Percentiles rank a stretch among this genome's conserved stretches.
phyloP scores from a whole-genome alignment of 2,329 filamentous ascomycete species.

The Aspergillus clavatus region DNA sequence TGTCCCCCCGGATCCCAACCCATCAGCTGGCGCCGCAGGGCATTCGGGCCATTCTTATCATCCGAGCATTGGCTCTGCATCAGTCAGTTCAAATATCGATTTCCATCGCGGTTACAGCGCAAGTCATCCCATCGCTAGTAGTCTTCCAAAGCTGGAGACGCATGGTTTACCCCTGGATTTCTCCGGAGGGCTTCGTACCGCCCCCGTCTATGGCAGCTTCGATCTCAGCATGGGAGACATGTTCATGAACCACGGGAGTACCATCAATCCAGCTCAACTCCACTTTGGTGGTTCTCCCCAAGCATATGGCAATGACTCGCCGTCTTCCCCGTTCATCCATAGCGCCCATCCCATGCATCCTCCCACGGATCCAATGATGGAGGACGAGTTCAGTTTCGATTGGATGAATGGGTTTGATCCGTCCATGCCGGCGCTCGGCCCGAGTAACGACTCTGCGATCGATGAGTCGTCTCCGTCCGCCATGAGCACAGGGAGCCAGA shows the following conservation, averaged over 20 bases:
- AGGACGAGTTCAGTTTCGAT: constrained; percentile 71
- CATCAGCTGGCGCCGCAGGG: constrained; percentile 11
- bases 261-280: constrained; percentile 63
- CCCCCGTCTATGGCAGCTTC: constrained; percentile 65
- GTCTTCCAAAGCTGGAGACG: constrained; percentile 79
- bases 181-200: constrained; percentile 68
- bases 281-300: constrained; percentile 79
- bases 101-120: constrained; percentile 61
- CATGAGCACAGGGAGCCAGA: constrained; percentile 91
- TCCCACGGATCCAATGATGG: constrained; percentile 53
- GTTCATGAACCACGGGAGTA: constrained; percentile 61
- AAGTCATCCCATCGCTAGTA: constrained; percentile 52
- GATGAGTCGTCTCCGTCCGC: constrained; percentile 94
- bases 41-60: constrained; percentile 60
- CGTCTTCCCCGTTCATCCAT: constrained; percentile 39
- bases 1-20: constrained; percentile 22
- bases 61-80: constrained; percentile 66
- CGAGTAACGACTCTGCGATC: constrained; percentile 70
- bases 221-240: constrained; percentile 67
- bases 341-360: constrained; percentile 51
- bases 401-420: constrained; percentile 82
- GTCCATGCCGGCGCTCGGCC: constrained; percentile 62
- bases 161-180: constrained; percentile 64
- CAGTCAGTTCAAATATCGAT: constrained; percentile 50
- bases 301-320: constrained; percentile 37